Percentiles rank a stretch among this genome's conserved stretches.
Evolutionary conservation across 768 basidiomycete genomes (phyloP).

Genomic region (Leccinum sublutescens): DNA sequence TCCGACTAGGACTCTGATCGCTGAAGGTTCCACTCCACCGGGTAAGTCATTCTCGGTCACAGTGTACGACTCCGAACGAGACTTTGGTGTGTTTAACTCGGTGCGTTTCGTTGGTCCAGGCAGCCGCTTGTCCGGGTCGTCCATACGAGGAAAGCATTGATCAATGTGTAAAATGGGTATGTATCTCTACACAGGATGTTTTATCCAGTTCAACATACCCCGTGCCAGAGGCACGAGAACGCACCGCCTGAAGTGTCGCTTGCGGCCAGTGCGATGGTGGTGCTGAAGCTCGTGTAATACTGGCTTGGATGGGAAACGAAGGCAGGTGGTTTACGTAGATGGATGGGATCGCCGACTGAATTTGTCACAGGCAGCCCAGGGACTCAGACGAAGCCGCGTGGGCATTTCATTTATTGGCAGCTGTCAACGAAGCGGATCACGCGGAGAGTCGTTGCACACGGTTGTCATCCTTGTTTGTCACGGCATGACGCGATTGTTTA

Average conservation of each 20-base stretch:
- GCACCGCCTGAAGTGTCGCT: conserved; percentile 68
- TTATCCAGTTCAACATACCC: too few relatives aligned
- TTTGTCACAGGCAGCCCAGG: conserved; percentile 40
- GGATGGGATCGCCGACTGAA: conserved; percentile 11
- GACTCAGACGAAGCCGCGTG: conserved; percentile 55
- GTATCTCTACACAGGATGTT: too few relatives aligned
- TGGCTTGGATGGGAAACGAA: conserved; percentile 67
- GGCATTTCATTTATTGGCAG: conserved; percentile 53
- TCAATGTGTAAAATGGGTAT: too few relatives aligned
- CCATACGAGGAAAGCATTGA: too few relatives aligned
- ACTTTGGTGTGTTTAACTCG: too few relatives aligned
- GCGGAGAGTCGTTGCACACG: conserved; percentile 38
- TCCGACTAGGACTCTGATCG: too few relatives aligned
- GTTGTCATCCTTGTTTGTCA: conserved; percentile 43
- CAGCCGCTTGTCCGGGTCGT: too few relatives aligned
- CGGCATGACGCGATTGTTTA: conserved; percentile 7
- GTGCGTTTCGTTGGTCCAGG: too few relatives aligned
- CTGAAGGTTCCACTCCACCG: not conserved
- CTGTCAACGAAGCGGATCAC: conserved; percentile 39
- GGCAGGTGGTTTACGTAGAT: conserved; percentile 39
- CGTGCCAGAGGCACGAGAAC: conserved; percentile 55
- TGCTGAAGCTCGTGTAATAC: conserved; percentile 85
- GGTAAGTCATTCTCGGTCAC: too few relatives aligned
- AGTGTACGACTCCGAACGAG: too few relatives aligned
- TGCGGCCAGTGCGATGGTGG: conserved; percentile 57